phyloP scores from a whole-genome alignment of 2,329 filamentous ascomycete species.

The Microcyclospora tardicrescens region DNA sequence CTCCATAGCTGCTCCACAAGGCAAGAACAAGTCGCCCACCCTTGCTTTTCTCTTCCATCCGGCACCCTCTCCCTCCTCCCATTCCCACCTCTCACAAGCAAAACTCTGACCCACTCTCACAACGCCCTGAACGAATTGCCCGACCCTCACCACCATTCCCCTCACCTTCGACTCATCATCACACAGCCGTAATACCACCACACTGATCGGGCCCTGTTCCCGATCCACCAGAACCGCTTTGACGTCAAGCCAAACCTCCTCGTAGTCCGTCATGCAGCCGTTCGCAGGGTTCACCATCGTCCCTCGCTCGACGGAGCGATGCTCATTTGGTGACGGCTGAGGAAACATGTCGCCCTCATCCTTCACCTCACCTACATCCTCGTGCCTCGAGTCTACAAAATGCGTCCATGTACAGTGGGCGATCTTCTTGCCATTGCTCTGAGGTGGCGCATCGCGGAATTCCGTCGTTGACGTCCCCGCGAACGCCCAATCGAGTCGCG shows the following conservation, averaged over 20 bases:
- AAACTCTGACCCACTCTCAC: conserved; percentile 32
- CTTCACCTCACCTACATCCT: conserved; percentile 23
- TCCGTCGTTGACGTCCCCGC: conserved; percentile 40
- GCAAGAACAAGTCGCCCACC: conserved; percentile 28
- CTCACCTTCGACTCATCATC: conserved; percentile 21
- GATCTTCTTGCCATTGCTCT: conserved; percentile 1
- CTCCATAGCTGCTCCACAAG: conserved; percentile 26
- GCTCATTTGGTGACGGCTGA: conserved; percentile 11
- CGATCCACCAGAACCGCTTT: conserved; percentile 6
- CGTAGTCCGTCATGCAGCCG: conserved; percentile 42
- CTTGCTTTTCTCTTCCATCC: conserved; percentile 27
- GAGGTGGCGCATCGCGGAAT: background rate
- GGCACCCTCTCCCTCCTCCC: conserved; percentile 11
- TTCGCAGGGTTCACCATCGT: conserved; percentile 47
- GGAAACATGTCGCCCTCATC: conserved; percentile 48
- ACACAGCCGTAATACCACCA: conserved; percentile 11
- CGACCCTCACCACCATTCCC: conserved; percentile 43
- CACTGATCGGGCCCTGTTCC: conserved; percentile 28
- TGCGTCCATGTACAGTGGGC: conserved; percentile 40
- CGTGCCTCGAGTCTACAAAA: conserved; percentile 44
- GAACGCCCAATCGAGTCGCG: conserved; percentile 52
- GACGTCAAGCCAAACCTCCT: conserved; percentile 29
- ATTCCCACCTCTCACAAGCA: conserved; percentile 45
- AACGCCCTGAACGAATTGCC: conserved; percentile 44
- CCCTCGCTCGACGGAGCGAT: conserved; percentile 42